Conservation (phyloP, 306 rosid species). For the Lithocarpus polystachyus region DNA sequence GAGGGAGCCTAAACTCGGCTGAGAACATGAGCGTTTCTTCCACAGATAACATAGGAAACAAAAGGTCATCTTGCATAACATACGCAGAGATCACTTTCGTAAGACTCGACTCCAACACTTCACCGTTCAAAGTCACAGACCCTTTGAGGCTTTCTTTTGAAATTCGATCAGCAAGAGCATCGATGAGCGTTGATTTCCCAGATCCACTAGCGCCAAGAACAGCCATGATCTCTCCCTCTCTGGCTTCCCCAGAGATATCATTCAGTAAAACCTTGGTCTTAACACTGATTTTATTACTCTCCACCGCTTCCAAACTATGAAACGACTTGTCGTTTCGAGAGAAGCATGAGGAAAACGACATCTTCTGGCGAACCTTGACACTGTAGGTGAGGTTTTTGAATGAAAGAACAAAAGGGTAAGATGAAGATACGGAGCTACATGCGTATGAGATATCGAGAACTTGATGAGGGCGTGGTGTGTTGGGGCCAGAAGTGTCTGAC, state of each 20-base stretch:
- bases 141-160: conserved; percentile 78
- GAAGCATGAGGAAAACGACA: conserved; percentile 27
- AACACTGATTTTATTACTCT: neutral
- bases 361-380: conserved; percentile 45
- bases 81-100: conserved; percentile 79
- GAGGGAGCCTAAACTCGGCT: conserved; percentile 83
- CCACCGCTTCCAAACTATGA: neutral
- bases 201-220: conserved; percentile 95
- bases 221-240: conserved; percentile 91
- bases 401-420: conserved; percentile 63
- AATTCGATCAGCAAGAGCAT: conserved; percentile 78
- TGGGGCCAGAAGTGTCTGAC: conserved; percentile 16
- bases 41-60: conserved; percentile 92
- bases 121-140: conserved; percentile 50
- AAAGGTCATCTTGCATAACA: conserved; percentile 96
- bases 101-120: conserved; percentile 52
- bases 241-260: conserved; percentile 76
- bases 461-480: conserved; percentile 9
- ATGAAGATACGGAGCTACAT: conserved; percentile 14
- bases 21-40: conserved; percentile 94
- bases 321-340: neutral
- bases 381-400: conserved; percentile 68
- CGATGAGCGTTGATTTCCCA: conserved; percentile 85
- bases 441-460: conserved; percentile 25
- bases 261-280: conserved; percentile 53